phyloP scores from a whole-genome alignment of 192 early-diverging fungal species.

The Polychytrium aggregatum region DNA sequence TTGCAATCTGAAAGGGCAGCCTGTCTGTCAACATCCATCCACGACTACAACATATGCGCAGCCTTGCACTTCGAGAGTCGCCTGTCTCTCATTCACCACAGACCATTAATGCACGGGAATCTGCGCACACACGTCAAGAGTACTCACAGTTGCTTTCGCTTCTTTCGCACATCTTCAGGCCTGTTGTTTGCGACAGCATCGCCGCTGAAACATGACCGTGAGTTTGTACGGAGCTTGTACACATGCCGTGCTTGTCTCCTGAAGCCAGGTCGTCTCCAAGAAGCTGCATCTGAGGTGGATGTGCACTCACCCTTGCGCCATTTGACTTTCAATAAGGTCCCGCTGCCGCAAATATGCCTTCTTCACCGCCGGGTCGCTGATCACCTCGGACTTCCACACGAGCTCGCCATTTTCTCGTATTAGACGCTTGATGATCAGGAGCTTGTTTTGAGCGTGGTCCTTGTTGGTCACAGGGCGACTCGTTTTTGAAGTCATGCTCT shows the following conservation, averaged over 20 bases:
- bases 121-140: too few species aligned
- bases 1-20: slow-evolving; percentile 1
- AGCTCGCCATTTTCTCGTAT: slow-evolving; percentile 16
- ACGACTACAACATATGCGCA: background rate
- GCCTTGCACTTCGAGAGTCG: background rate
- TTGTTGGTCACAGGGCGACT: slow-evolving; percentile 26
- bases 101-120: too few species aligned
- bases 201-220: background rate
- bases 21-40: background rate
- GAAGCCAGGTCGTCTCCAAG: background rate
- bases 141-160: slow-evolving; percentile 7
- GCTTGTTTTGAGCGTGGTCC: too few species aligned
- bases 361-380: slow-evolving; percentile 72
- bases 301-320: background rate
- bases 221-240: background rate
- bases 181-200: background rate
- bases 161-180: slow-evolving; percentile 3
- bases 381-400: slow-evolving; percentile 66
- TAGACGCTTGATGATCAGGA: slow-evolving; percentile 48
- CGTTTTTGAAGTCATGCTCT: slow-evolving; percentile 8
- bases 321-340: slow-evolving; percentile 55
- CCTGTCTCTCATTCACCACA: background rate
- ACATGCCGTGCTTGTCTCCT: background rate
- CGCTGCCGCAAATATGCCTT: slow-evolving; percentile 84
- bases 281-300: background rate